Percentiles rank a stretch among this genome's conserved stretches.
Evolutionary conservation across 2,329 filamentous ascomycete species (phyloP).

Genomic region (Alternaria ethzedia): DNA sequence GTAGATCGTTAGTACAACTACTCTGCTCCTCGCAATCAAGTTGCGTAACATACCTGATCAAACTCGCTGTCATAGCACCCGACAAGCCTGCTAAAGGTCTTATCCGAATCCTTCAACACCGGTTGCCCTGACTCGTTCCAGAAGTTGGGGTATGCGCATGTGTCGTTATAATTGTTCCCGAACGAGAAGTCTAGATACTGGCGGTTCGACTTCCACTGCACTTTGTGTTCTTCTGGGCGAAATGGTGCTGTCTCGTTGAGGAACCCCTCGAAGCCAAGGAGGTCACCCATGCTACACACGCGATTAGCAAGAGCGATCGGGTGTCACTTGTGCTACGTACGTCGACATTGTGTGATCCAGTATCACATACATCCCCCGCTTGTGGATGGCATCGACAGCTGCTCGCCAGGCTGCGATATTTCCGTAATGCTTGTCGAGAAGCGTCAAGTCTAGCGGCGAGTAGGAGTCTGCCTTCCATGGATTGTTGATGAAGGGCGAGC

Average conservation of each 20-base stretch:
- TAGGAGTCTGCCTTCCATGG: conserved; percentile 70
- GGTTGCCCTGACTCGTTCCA: not conserved
- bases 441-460: conserved; percentile 64
- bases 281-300: not conserved
- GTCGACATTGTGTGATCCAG: conserved; percentile 71
- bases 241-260: not conserved
- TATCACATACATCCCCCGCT: conserved; percentile 68
- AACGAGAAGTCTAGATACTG: not conserved
- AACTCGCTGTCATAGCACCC: not conserved
- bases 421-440: conserved; percentile 69
- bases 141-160: not conserved
- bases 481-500: conserved; percentile 68
- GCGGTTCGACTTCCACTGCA: not conserved
- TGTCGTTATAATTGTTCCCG: not conserved
- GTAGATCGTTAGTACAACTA: not conserved
- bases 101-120: not conserved
- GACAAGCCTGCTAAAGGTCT: not conserved
- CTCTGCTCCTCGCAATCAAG: not conserved
- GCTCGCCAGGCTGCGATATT: conserved; percentile 64
- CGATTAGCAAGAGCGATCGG: not conserved
- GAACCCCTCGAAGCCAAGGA: not conserved
- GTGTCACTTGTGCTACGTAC: not conserved
- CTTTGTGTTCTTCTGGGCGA: not conserved
- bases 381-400: conserved; percentile 66
- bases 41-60: not conserved